Conservation (phyloP, 2,329 filamentous ascomycete species). For the Xylaria arbuscula region DNA sequence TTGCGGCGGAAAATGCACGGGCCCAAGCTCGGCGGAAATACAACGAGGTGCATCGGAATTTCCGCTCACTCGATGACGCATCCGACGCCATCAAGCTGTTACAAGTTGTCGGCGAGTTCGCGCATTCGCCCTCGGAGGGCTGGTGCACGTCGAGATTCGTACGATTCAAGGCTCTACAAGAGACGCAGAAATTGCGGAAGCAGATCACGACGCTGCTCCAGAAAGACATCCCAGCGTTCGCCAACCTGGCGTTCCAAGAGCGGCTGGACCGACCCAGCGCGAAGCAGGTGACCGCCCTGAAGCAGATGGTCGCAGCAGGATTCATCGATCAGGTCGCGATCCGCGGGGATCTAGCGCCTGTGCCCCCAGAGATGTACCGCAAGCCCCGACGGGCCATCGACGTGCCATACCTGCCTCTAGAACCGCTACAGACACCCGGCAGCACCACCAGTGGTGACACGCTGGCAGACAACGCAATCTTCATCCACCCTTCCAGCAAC, state of each 20-base stretch:
- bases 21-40: slow-evolving; percentile 70
- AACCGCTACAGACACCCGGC: slow-evolving; percentile 66
- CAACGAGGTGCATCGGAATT: slow-evolving; percentile 79
- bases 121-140: slow-evolving; percentile 70
- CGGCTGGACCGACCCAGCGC: slow-evolving; percentile 69
- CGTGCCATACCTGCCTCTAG: slow-evolving; percentile 88
- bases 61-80: slow-evolving; percentile 82
- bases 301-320: slow-evolving; percentile 90
- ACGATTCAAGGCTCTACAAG: slow-evolving; percentile 85
- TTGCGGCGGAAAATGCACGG: slow-evolving; percentile 76
- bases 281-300: slow-evolving; percentile 81
- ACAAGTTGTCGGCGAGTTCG: slow-evolving; percentile 88
- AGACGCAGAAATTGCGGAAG: slow-evolving; percentile 82
- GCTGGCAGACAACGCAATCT: slow-evolving; percentile 74
- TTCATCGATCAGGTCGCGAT: slow-evolving; percentile 97
- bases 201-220: slow-evolving; percentile 87
- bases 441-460: slow-evolving; percentile 46
- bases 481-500: slow-evolving; percentile 86
- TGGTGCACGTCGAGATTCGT: slow-evolving; percentile 90
- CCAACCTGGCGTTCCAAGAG: slow-evolving; percentile 65
- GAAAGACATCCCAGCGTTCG: slow-evolving; percentile 75
- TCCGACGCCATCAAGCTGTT: slow-evolving; percentile 92
- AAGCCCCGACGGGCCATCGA: slow-evolving; percentile 89
- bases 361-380: slow-evolving; percentile 72
- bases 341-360: slow-evolving; percentile 84